These are phyloP conservation scores for Gleditsia sinensis DNA, from an alignment of 306 rosid genomes.

Conservation along the genomic window DNA sequence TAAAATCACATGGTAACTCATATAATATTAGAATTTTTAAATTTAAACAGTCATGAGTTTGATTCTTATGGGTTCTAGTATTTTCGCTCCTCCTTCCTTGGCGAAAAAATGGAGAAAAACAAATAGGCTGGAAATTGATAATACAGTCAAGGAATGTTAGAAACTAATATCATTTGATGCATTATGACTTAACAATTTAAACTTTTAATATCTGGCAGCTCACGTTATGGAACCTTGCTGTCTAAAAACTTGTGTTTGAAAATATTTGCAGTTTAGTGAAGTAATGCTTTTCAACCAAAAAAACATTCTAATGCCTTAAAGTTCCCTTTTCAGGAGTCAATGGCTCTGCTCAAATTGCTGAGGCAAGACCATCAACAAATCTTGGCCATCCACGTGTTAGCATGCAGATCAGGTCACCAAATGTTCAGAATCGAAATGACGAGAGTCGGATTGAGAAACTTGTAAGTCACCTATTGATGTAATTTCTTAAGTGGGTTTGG, in stretches of 20 bases:
- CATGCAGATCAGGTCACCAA: slow-evolving; percentile 50
- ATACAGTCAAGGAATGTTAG: no score
- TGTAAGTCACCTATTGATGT: slow-evolving; percentile 46
- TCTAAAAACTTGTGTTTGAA: background rate
- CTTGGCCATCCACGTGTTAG: slow-evolving; percentile 35
- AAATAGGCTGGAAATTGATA: no score
- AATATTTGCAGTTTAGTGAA: slow-evolving; percentile 14
- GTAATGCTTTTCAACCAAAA: background rate
- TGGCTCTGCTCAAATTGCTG: slow-evolving; percentile 38
- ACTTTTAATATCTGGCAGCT: no score
- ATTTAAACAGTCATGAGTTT: no score
- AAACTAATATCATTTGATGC: no score
- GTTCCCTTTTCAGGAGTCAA: slow-evolving; percentile 47
- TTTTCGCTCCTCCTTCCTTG: no score
- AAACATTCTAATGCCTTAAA: slow-evolving; percentile 22
- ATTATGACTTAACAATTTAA: no score
- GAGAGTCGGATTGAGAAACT: slow-evolving; percentile 38
- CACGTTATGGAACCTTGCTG: background rate
- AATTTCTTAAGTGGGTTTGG: no score
- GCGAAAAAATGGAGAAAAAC: no score
- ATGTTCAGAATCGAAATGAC: slow-evolving; percentile 41
- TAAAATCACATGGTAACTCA: no score
- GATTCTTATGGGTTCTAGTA: no score
- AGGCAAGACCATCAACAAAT: slow-evolving; percentile 40
- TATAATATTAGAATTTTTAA: no score